These are phyloP conservation scores for Aspergillus melleus DNA, from an alignment of 2,329 filamentous ascomycete species.

Conservation along the genomic window DNA sequence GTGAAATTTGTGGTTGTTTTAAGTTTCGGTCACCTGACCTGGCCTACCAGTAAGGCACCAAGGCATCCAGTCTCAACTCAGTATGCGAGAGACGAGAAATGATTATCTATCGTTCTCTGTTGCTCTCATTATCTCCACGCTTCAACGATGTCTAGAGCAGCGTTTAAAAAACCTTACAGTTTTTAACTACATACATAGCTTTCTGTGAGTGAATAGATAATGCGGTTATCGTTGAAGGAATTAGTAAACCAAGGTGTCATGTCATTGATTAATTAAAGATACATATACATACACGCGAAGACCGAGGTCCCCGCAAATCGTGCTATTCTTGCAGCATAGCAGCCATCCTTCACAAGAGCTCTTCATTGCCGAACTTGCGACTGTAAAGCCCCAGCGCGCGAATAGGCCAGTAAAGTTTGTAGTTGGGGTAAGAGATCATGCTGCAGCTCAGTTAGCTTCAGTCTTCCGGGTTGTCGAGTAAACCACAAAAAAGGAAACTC, in stretches of 20 bases:
- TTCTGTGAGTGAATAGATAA: too few species aligned
- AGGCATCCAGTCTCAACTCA: too few species aligned
- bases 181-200: too few species aligned
- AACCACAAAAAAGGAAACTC: conserved; percentile 35
- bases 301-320: neutral
- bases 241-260: neutral
- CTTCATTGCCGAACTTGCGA: conserved; percentile 66
- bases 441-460: conserved; percentile 41
- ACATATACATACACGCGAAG: neutral
- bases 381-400: conserved; percentile 92
- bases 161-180: too few species aligned
- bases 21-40: too few species aligned
- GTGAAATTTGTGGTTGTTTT: too few species aligned
- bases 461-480: neutral
- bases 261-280: neutral
- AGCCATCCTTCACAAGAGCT: conserved; percentile 39
- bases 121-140: too few species aligned
- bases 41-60: too few species aligned
- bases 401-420: conserved; percentile 94
- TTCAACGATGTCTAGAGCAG: too few species aligned
- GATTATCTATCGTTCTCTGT: too few species aligned
- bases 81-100: too few species aligned
- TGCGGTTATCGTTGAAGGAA: too few species aligned
- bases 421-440: conserved; percentile 99
- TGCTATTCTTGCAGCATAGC: neutral